A percentile compares a stretch with the other conserved stretches of the same genome.
Evolutionary conservation across 2,329 filamentous ascomycete genomes (phyloP).

Genomic region (Fusarium nodosum): DNA sequence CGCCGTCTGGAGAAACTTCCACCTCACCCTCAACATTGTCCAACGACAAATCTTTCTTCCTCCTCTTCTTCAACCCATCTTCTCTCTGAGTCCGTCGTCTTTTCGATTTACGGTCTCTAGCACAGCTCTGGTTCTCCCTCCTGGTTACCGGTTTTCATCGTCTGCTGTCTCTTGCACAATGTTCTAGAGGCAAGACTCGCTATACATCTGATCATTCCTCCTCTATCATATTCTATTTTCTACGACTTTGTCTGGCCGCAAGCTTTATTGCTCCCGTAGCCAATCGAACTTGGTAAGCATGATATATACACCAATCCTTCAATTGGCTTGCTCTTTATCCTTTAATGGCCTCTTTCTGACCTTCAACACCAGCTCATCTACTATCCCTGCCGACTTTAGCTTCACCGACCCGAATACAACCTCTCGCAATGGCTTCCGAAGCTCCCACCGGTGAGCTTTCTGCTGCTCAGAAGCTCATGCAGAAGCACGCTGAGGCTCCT

Average conservation of each 20-base stretch:
- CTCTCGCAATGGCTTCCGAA: slow-evolving; percentile 60
- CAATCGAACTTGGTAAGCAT: slow-evolving; percentile 35
- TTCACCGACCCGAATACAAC: slow-evolving; percentile 32
- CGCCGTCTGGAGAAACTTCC: slow-evolving; percentile 56
- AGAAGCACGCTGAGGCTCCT: slow-evolving; percentile 69
- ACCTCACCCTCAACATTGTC: slow-evolving; percentile 57
- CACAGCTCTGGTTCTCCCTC: slow-evolving; percentile 58
- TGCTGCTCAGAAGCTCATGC: slow-evolving; percentile 72
- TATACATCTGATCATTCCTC: slow-evolving; percentile 47
- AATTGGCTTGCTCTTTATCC: background rate
- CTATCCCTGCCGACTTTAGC: slow-evolving; percentile 20
- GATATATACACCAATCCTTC: background rate
- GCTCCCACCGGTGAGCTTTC: slow-evolving; percentile 61
- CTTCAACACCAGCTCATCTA: slow-evolving; percentile 20
- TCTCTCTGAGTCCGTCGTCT: slow-evolving; percentile 43
- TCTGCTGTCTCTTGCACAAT: slow-evolving; percentile 56
- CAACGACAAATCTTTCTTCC: slow-evolving; percentile 47
- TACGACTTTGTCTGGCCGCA: slow-evolving; percentile 37
- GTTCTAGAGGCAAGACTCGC: slow-evolving; percentile 56
- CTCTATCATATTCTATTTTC: slow-evolving; percentile 36
- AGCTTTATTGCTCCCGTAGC: slow-evolving; percentile 46
- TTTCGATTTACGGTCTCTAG: slow-evolving; percentile 51
- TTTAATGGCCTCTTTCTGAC: slow-evolving; percentile 30
- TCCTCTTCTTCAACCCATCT: slow-evolving; percentile 43
- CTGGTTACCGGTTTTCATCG: slow-evolving; percentile 57